A percentile compares a stretch with the other conserved stretches of the same genome.
phyloP scores from a whole-genome alignment of 169 alveolate genomes.

The Sarcocystis neurona region DNA sequence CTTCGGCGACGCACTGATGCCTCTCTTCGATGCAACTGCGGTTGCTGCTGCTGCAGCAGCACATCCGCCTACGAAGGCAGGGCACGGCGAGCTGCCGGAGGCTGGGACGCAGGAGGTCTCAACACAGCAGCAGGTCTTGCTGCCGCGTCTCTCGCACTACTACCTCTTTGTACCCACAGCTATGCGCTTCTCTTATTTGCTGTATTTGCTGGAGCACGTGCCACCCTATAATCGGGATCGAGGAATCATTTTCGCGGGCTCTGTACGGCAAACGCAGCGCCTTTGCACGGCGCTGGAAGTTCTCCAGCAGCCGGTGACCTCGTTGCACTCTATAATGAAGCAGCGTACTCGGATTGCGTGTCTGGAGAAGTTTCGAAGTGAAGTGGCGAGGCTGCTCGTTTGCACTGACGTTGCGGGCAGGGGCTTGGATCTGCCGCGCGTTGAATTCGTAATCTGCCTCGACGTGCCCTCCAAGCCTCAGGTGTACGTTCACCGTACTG shows the following conservation, averaged over 20 bases:
- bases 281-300: conserved; percentile 88
- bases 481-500: conserved; percentile 96
- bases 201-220: conserved; percentile 79
- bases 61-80: conserved; percentile 51
- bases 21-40: conserved; percentile 83
- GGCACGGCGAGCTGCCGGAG: not conserved
- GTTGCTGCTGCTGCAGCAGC: conserved; percentile 19
- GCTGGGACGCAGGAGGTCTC: not conserved
- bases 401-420: conserved; percentile 98
- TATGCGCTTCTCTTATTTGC: conserved; percentile 84
- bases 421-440: conserved; percentile 98
- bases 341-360: conserved; percentile 92
- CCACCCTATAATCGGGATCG: conserved; percentile 76
- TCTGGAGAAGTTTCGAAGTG: conserved; percentile 92
- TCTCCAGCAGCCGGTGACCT: conserved; percentile 91
- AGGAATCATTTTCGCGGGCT: conserved; percentile 92
- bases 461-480: conserved; percentile 92
- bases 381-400: conserved; percentile 82
- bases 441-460: conserved; percentile 92
- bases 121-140: conserved; percentile 67
- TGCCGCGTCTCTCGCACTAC: conserved; percentile 78
- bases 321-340: conserved; percentile 95
- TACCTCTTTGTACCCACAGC: conserved; percentile 87
- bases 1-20: conserved; percentile 82
- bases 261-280: conserved; percentile 87